Evolutionary conservation across 2,329 filamentous ascomycete species (phyloP), one percentile per base, ranked within the genome.

Genomic region (Teratosphaeria nubilosa): DNA sequence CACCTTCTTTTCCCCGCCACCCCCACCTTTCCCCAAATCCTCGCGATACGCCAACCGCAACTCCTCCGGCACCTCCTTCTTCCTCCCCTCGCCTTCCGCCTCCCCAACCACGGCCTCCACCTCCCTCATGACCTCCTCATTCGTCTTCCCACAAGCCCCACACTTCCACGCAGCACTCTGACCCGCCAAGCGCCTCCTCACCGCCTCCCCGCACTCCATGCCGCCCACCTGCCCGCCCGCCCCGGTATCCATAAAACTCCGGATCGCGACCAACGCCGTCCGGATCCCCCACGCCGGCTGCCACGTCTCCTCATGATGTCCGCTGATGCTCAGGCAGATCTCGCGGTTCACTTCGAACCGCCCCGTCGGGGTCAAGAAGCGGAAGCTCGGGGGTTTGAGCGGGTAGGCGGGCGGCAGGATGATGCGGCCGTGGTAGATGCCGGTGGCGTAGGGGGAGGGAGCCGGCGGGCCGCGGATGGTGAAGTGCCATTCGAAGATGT

Each of bases 401-500:
- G 94, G 94, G 74, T 99, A 99, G 1, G 87, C 84, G 0, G 91
- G 83, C 1, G 94, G 94, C 0, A 99, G 84, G 45, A 91, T 82
- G 72, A 99, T 97, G 69, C 92, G 90, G 59, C 94, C 94, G 75
- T 99, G 94, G 77, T 97, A 99, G 68, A 96, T 83, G 53, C 94
- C 94, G 32, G 80, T 77, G 51, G 84, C 83, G 75, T 91, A 96
- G 41, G 86, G 83, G 0, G 90, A 91, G 20, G 82, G 82, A 32
- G 83, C 79, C 0, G 92, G 92, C 0, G 92, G 91, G 0, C 94
- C 94, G 55, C 87, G 85, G n/a, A 99, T 80, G 0, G 94, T 99
- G 76, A 97, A 99, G 78, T 99, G 94, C 94, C 94, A 99, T 75
- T 97, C 91, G 76, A 96, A 96, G 56, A 99, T 85, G 74, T 97